A percentile compares a stretch with the other conserved stretches of the same genome.
phyloP scores from a whole-genome alignment of 371 early-diverging fungal species.

The Syncephalastrum racemosum region DNA sequence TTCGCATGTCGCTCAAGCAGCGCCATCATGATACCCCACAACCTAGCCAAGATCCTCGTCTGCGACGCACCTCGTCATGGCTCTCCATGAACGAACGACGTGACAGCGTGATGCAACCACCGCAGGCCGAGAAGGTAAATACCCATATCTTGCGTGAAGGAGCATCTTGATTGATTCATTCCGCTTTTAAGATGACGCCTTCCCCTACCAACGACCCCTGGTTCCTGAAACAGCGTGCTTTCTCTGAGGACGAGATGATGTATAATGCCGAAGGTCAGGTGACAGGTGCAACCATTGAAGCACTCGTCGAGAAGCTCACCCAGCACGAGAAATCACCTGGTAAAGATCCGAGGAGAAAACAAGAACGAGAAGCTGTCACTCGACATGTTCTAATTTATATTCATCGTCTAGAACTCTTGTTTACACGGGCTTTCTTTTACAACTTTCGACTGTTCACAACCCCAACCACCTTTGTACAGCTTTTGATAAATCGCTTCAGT shows the following conservation, averaged over 20 bases:
- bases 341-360: conserved; percentile 10
- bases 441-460: conserved; percentile 87
- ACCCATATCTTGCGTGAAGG: not conserved
- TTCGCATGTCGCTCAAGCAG: conserved; percentile 22
- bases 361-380: not conserved
- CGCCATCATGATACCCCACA: conserved; percentile 8
- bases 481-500: conserved; percentile 70
- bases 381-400: not conserved
- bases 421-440: conserved; percentile 83
- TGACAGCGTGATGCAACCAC: not conserved
- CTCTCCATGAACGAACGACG: conserved; percentile 12
- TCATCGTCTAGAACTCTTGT: conserved; percentile 63
- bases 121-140: not conserved
- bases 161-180: not conserved
- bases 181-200: conserved; percentile 16
- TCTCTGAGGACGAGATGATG: conserved; percentile 65
- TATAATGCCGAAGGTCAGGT: conserved; percentile 84
- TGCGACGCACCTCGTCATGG: conserved; percentile 23
- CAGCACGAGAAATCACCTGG: conserved; percentile 72
- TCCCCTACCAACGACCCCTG: conserved; percentile 43
- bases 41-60: conserved; percentile 1
- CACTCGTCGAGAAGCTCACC: conserved; percentile 87
- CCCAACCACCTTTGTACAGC: conserved; percentile 66
- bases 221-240: conserved; percentile 68
- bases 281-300: conserved; percentile 83